Evolutionary conservation across 2,329 filamentous ascomycete genomes (phyloP), one percentile per base, ranked within the genome.

Genomic region (Dactylellina leptospora): DNA sequence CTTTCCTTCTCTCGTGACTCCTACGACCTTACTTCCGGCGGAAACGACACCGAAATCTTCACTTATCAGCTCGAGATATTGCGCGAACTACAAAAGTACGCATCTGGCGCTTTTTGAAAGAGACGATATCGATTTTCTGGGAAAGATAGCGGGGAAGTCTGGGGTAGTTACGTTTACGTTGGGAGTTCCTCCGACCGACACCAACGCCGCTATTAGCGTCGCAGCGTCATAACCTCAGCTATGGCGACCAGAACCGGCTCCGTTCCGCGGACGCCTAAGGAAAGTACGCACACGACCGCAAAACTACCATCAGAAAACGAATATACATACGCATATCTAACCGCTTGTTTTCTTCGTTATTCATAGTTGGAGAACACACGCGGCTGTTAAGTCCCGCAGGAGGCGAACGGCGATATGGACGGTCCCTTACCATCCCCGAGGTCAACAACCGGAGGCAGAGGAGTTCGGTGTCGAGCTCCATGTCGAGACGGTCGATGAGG

Each of bases 401-500:
- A 16, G 47, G 64, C 56, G 64, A 69, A 16, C 53, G 56, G 20
- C 68, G 68, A 3, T 56, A 72, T 72, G 68, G 68, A 40, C 68
- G 68, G 4, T 64, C 68, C 20, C 68, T 72, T 28, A 72, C 68
- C 22, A 64, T 72, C 18, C 59, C 59, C 59, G 68, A 72, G 47
- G 53, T 64, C 53, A 60, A 38, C 53, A 13, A 59, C 40, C 53
- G 68, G 33, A 51, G 68, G 20, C 68, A 64, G 59, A 36, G 68
- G 8, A 72, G 68, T 33, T 72, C 68, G 4, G 68, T 72, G 22
- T 64, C 59, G 16, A 64, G 59, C 30, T 72, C 68, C 18, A 72
- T 72, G 47, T 72, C 68, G 36, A 55, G 68, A 23, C 53, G 68
- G 53, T 72, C 68, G 9, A 72, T 72, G 68, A 40, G 68, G 16